A percentile compares a stretch with the other conserved stretches of the same genome.
Evolutionary conservation across 805 yeast species (phyloP).

Genomic region (Wickerhamiella parazyma): DNA sequence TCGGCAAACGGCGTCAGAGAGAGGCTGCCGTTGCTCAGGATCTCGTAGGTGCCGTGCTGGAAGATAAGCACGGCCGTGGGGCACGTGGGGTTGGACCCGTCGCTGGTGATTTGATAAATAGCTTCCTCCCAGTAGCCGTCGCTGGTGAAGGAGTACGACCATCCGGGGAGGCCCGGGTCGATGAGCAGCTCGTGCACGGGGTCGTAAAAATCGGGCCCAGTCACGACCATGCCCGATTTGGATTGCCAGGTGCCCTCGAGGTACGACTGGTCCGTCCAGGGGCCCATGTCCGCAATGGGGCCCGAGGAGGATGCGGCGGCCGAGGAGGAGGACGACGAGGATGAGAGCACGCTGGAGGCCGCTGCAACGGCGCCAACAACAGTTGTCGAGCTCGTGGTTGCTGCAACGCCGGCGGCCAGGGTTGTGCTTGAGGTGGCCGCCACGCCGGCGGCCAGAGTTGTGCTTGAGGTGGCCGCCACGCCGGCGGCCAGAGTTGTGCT

Average conservation of each 20-base stretch:
- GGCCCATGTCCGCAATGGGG: slow-evolving; percentile 14
- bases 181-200: slow-evolving; percentile 89
- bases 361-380: neutral
- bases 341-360: neutral
- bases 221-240: slow-evolving; percentile 83
- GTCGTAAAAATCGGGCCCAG: slow-evolving; percentile 89
- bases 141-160: slow-evolving; percentile 79
- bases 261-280: slow-evolving; percentile 19
- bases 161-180: slow-evolving; percentile 94
- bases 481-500: neutral
- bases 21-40: slow-evolving; percentile 43
- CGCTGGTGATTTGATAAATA: slow-evolving; percentile 46
- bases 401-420: neutral
- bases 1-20: slow-evolving; percentile 59
- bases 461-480: neutral
- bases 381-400: neutral
- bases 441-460: neutral
- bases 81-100: slow-evolving; percentile 49
- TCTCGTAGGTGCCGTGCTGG: slow-evolving; percentile 78
- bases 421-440: neutral
- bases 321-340: neutral
- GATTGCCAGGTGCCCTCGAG: slow-evolving; percentile 91
- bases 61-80: slow-evolving; percentile 67
- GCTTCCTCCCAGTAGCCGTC: slow-evolving; percentile 93
- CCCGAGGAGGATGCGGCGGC: neutral